Evolutionary conservation across 805 yeast species (phyloP).

Genomic region (Kluyveromyces aestuarii): DNA sequence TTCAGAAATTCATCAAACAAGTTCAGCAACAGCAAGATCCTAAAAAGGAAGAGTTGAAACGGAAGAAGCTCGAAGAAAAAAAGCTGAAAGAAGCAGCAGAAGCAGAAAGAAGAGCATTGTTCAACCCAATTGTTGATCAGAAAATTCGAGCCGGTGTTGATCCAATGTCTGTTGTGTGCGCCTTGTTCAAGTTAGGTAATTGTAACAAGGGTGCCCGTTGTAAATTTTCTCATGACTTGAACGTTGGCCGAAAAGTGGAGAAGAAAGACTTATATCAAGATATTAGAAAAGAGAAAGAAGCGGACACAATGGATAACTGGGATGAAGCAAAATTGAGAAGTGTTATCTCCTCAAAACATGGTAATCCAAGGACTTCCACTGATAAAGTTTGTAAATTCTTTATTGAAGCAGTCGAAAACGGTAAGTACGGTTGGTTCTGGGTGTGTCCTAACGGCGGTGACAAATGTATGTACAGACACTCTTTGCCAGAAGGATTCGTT

Average conservation of each 20-base stretch:
- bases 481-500: conserved; percentile 93
- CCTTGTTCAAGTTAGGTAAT: conserved; percentile 73
- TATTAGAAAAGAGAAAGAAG: conserved; percentile 57
- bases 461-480: conserved; percentile 88
- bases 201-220: conserved; percentile 79
- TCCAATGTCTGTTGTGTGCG: conserved; percentile 89
- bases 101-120: conserved; percentile 72
- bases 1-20: conserved; percentile 63
- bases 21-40: conserved; percentile 55
- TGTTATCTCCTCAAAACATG: conserved; percentile 86
- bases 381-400: conserved; percentile 90
- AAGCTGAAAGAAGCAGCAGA: conserved; percentile 87
- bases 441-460: conserved; percentile 90
- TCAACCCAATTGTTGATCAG: conserved; percentile 62
- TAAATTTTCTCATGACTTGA: conserved; percentile 86
- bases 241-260: conserved; percentile 75
- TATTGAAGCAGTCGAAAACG: conserved; percentile 94
- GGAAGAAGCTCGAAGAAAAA: conserved; percentile 64
- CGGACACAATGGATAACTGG: conserved; percentile 93
- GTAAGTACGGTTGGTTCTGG: conserved; percentile 99
- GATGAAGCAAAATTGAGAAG: conserved; percentile 89
- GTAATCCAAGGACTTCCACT: conserved; percentile 88
- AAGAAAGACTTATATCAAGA: conserved; percentile 93
- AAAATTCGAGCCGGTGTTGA: conserved; percentile 96
- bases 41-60: conserved; percentile 69